A percentile compares a stretch with the other conserved stretches of the same genome.
These are phyloP conservation scores for Pestalotiopsis sp. DNA, from an alignment of 2,329 filamentous ascomycete species.

Conservation along the genomic window DNA sequence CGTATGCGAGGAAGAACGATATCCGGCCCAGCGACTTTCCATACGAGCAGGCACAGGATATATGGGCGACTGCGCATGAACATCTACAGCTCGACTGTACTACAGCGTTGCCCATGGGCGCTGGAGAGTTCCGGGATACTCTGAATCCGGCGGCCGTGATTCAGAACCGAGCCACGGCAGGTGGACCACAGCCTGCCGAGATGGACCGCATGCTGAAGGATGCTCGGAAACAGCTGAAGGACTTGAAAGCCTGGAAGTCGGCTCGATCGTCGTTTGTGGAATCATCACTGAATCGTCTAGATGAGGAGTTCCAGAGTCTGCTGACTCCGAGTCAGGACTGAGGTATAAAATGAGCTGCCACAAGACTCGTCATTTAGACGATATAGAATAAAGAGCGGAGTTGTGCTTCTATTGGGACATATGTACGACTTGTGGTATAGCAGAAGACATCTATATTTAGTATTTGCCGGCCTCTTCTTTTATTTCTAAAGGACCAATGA, in stretches of 20 bases:
- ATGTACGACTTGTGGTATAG: neutral
- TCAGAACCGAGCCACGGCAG: constrained; percentile 5
- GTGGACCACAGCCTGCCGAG: constrained; percentile 8
- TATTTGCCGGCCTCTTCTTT: neutral
- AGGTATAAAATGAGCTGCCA: neutral
- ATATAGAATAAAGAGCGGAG: no score
- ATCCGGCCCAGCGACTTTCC: constrained; percentile 8
- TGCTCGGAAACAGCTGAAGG: neutral
- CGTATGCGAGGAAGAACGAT: constrained; percentile 6
- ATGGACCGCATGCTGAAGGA: constrained; percentile 8
- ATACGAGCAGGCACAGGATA: neutral
- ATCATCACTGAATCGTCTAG: neutral
- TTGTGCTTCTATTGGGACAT: no score
- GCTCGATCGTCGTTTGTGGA: neutral
- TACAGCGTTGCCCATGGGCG: neutral
- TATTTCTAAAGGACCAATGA: neutral
- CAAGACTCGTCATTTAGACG: neutral
- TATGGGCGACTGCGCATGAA: neutral
- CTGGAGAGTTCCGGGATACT: constrained; percentile 6
- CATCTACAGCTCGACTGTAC: neutral
- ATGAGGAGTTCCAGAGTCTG: neutral
- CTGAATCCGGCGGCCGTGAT: constrained; percentile 7
- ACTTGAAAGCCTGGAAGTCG: neutral
- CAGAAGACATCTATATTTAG: neutral
- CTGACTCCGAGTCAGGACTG: neutral